Percentiles rank a stretch among this genome's conserved stretches.
phyloP scores from a whole-genome alignment of 1,139 yeast species.

The Entelexis sorbosivorans region DNA sequence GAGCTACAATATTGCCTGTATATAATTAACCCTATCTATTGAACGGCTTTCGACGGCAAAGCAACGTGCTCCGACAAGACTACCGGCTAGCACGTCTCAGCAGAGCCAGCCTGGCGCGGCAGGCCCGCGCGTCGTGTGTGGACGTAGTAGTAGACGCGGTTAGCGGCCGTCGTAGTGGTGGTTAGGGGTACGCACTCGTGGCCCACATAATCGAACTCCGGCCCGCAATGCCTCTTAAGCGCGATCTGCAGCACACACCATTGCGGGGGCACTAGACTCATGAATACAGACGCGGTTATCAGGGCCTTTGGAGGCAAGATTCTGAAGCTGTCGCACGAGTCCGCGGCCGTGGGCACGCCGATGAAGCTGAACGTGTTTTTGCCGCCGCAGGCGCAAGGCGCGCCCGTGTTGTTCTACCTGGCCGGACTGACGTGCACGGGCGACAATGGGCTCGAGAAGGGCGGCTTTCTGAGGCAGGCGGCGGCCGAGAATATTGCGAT shows the following conservation, averaged over 20 bases:
- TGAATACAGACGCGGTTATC: slow-evolving; percentile 30
- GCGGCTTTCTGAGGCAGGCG: slow-evolving; percentile 75
- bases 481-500: slow-evolving; percentile 73
- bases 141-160: too few species aligned
- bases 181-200: not conserved
- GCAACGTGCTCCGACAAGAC: too few species aligned
- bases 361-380: slow-evolving; percentile 80
- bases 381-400: slow-evolving; percentile 42
- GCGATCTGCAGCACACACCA: not conserved
- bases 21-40: too few species aligned
- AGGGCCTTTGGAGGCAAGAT: slow-evolving; percentile 66
- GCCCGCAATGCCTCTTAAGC: not conserved
- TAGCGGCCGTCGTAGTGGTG: not conserved
- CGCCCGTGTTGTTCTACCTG: slow-evolving; percentile 66
- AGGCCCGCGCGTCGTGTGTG: too few species aligned
- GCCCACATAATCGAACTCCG: slow-evolving; percentile 2
- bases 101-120: too few species aligned
- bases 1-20: too few species aligned
- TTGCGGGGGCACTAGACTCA: not conserved
- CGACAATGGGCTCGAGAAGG: slow-evolving; percentile 89
- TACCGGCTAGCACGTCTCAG: too few species aligned
- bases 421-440: slow-evolving; percentile 94
- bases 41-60: too few species aligned
- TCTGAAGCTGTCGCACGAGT: slow-evolving; percentile 62
- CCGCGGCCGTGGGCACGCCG: slow-evolving; percentile 50